Evolutionary conservation across 2,329 filamentous ascomycete genomes (phyloP).

Genomic region (Verticillium dahliae): DNA sequence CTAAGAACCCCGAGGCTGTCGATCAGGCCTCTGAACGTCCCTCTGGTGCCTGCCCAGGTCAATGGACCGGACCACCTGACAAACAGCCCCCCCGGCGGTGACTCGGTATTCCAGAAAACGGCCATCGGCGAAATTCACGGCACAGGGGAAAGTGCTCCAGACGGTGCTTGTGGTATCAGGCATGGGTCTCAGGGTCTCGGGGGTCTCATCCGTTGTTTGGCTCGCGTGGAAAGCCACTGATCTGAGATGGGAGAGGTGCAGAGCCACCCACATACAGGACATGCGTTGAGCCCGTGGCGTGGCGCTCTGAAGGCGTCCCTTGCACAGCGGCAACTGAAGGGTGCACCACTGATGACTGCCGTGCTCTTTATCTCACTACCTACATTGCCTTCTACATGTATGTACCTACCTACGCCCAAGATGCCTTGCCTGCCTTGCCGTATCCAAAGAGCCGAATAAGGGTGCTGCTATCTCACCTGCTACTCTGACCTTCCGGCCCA

Average conservation of each 20-base stretch:
- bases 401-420: too few relatives aligned
- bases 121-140: neutral
- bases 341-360: neutral
- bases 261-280: neutral
- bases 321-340: neutral
- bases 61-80: neutral
- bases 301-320: neutral
- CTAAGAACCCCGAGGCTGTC: neutral
- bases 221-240: neutral
- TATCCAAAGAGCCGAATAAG: too few relatives aligned
- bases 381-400: too few relatives aligned
- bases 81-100: neutral
- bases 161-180: neutral
- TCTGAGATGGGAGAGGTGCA: neutral
- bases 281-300: neutral
- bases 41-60: neutral
- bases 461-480: too few relatives aligned
- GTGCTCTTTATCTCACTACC: neutral
- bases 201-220: neutral
- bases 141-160: neutral
- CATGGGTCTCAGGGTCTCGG: neutral
- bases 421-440: too few relatives aligned
- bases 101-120: neutral
- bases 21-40: neutral
- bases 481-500: neutral